Evolutionary conservation across 164 flowering plant genomes (phyloP), one percentile per base, ranked within the genome.

Genomic region (Vitis cinerea): DNA sequence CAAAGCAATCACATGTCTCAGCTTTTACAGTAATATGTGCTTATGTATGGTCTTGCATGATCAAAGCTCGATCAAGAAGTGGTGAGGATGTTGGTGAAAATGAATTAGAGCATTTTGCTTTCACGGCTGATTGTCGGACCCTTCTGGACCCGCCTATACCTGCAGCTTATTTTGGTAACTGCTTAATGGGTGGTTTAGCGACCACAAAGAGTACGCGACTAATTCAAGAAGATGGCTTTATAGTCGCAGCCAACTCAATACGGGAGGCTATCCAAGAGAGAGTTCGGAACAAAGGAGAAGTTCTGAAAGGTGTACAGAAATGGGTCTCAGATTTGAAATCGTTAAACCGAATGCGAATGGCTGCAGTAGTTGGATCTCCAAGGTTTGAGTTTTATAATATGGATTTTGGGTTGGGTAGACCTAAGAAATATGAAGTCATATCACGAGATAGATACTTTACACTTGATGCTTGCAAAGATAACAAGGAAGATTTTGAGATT

Each of bases 351-450:
- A 3, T 6, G 44, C 44, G 44, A 37, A 37, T 37, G 44, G 5
- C 27, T 23, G 27, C 53, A 10, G 80, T 84, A 9, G 80, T 85
- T 3, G 88, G 94, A 7, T 83, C 90, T 14, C 82, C 87, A 8
- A 78, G 66, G 65, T 64, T 83, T 4, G 61, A 53, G 2, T 55
- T 67, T 4, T 90, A 90, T 59, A 78, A 73, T 7, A 73, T 69
- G 15, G 87, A 90, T 77, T 90, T 83, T 52, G 94, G 94, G 10
- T 86, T 82, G 82, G 90, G 92, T 4, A 83, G 57, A 62, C 86
- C 89, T 0, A 75, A 53, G 49, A 87, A 84, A 68, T 53, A 51
- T 10, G 87, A 83, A 51, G 15, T 74, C 0, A 56, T 76, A 19
- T 19, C 23, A 19, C 23, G 23, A 19, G 23, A 19, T 19, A 19